A percentile compares a stretch with the other conserved stretches of the same genome.
Evolutionary conservation across 192 early-diverging fungal genomes (phyloP).

Genomic region (Dispira simplex): DNA sequence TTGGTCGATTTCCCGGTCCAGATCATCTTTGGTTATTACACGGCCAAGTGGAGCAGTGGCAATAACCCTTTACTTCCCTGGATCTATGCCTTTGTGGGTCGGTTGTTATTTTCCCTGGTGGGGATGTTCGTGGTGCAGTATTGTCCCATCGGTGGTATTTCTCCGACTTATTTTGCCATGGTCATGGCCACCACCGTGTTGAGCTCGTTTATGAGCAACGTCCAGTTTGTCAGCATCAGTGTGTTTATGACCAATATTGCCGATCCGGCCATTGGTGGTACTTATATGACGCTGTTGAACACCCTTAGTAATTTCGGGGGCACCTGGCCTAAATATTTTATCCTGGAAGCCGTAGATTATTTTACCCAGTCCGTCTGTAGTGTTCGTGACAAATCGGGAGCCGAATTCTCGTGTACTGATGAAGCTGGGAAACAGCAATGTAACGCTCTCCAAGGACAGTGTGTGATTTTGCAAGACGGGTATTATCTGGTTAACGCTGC

Average conservation of each 20-base stretch:
- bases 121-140: conserved; percentile 72
- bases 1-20: conserved; percentile 95
- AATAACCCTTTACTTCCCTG: conserved; percentile 74
- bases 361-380: conserved; percentile 69
- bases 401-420: conserved; percentile 37
- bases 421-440: conserved; percentile 51
- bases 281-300: conserved; percentile 80
- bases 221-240: conserved; percentile 92
- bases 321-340: conserved; percentile 91
- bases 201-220: conserved; percentile 77
- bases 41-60: conserved; percentile 89
- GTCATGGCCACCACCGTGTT: conserved; percentile 67
- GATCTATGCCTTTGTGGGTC: conserved; percentile 79
- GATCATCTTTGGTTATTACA: conserved; percentile 94
- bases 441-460: conserved; percentile 41
- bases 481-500: conserved; percentile 66
- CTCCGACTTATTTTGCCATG: conserved; percentile 52
- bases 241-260: conserved; percentile 91
- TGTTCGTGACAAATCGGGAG: conserved; percentile 23
- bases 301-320: conserved; percentile 95
- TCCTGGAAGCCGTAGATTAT: conserved; percentile 80
- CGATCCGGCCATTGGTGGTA: conserved; percentile 88
- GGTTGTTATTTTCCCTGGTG: conserved; percentile 58
- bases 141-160: conserved; percentile 55
- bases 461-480: conserved; percentile 59